Evolutionary conservation across 2,329 filamentous ascomycete genomes (phyloP).

Genomic region (Colletotrichum lindemuthianum): DNA sequence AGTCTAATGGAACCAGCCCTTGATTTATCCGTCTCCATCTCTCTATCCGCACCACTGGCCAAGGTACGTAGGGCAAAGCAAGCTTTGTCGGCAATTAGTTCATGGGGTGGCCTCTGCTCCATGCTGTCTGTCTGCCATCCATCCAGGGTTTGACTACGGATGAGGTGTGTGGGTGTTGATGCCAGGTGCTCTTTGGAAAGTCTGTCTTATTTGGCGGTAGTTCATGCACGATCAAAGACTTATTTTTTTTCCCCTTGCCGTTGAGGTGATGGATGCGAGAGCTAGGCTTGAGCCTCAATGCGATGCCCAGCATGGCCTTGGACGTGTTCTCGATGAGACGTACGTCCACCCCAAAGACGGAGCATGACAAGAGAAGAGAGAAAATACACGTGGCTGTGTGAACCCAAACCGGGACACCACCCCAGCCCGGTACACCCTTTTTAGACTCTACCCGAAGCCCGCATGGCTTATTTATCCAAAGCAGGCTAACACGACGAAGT

Average conservation of each 20-base stretch:
- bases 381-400: too few relatives aligned
- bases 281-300: not conserved
- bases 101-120: not conserved
- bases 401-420: not conserved
- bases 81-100: slow-evolving; percentile 7
- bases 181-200: not conserved
- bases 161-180: not conserved
- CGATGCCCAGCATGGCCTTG: too few relatives aligned
- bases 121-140: not conserved
- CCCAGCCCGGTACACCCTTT: not conserved
- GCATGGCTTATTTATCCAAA: slow-evolving; percentile 2
- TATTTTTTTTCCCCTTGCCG: not conserved
- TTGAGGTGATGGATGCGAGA: not conserved
- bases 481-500: not conserved
- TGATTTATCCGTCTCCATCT: too few relatives aligned
- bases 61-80: slow-evolving; percentile 19
- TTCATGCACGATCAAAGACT: slow-evolving; percentile 18
- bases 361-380: too few relatives aligned
- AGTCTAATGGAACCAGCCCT: not conserved
- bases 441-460: not conserved
- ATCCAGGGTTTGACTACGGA: not conserved
- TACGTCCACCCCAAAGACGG: too few relatives aligned
- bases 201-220: not conserved
- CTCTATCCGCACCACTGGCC: too few relatives aligned
- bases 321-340: too few relatives aligned